Conservation (phyloP, 1,284 basidiomycete genomes). For the Ganoderma resinaceum region DNA sequence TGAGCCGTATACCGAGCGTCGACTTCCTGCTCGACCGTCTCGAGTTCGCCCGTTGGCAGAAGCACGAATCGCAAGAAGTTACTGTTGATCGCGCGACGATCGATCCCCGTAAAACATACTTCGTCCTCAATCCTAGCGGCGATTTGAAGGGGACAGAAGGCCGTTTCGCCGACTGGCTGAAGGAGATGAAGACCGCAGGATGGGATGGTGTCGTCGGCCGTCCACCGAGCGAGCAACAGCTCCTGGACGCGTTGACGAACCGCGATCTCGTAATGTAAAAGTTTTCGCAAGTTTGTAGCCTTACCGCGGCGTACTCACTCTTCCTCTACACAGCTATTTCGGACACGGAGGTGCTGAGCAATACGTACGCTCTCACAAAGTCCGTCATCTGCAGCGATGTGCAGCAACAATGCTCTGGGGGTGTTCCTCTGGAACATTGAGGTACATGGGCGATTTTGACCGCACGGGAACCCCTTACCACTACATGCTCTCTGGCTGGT, state of each 20-base stretch:
- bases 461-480: slow-evolving; percentile 90
- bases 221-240: slow-evolving; percentile 82
- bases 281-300: background rate
- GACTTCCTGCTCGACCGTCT: slow-evolving; percentile 90
- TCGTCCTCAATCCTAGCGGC: slow-evolving; percentile 91
- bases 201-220: slow-evolving; percentile 89
- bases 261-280: slow-evolving; percentile 89
- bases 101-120: slow-evolving; percentile 78
- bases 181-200: slow-evolving; percentile 69
- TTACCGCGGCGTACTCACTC: background rate
- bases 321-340: slow-evolving; percentile 75
- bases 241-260: slow-evolving; percentile 71
- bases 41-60: slow-evolving; percentile 58
- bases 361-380: slow-evolving; percentile 87
- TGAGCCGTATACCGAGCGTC: slow-evolving; percentile 91
- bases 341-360: slow-evolving; percentile 97
- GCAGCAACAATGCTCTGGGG: slow-evolving; percentile 99
- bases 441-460: slow-evolving; percentile 94
- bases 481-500: slow-evolving; percentile 98
- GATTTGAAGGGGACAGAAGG: slow-evolving; percentile 88
- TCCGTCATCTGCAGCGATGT: slow-evolving; percentile 82
- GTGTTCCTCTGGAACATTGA: slow-evolving; percentile 91
- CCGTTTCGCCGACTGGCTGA: slow-evolving; percentile 82
- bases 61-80: slow-evolving; percentile 25
- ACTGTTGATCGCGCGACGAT: slow-evolving; percentile 58